Percentiles rank a stretch among this genome's conserved stretches.
These are phyloP conservation scores for Auricularia sp. DNA, from an alignment of 768 basidiomycete species.

Conservation along the genomic window DNA sequence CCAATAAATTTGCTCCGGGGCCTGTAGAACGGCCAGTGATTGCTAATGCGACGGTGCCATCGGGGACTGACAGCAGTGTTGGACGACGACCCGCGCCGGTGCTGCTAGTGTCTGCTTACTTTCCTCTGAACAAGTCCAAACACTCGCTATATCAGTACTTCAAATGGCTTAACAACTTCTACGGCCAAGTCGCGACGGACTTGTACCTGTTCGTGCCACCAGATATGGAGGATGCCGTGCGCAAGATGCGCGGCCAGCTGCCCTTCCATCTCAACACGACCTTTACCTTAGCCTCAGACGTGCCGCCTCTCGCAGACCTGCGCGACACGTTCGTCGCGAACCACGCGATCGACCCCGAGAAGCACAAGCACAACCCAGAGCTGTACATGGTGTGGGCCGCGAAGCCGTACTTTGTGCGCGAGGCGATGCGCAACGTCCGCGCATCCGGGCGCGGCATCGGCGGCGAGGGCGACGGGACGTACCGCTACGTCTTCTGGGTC, in stretches of 20 bases:
- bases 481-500: slow-evolving; percentile 48
- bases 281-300: slow-evolving; percentile 34
- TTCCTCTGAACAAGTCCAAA: slow-evolving; percentile 40
- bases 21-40: background rate
- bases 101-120: slow-evolving; percentile 46
- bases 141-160: slow-evolving; percentile 37
- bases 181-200: slow-evolving; percentile 33
- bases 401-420: slow-evolving; percentile 40
- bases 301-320: slow-evolving; percentile 33
- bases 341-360: slow-evolving; percentile 38
- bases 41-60: background rate
- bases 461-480: slow-evolving; percentile 12
- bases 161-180: slow-evolving; percentile 35
- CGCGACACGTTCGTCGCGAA: slow-evolving; percentile 29
- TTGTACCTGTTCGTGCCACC: slow-evolving; percentile 46
- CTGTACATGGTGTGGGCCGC: slow-evolving; percentile 45
- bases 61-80: background rate
- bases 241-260: background rate
- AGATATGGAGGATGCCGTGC: slow-evolving; percentile 20
- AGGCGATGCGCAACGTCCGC: slow-evolving; percentile 23
- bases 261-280: slow-evolving; percentile 34
- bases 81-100: background rate
- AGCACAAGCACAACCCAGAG: slow-evolving; percentile 31
- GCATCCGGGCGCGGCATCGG: slow-evolving; percentile 11
- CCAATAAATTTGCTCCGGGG: background rate